Evolutionary conservation across 306 rosid genomes (phyloP).

Genomic region (Begonia fuchsioides): DNA sequence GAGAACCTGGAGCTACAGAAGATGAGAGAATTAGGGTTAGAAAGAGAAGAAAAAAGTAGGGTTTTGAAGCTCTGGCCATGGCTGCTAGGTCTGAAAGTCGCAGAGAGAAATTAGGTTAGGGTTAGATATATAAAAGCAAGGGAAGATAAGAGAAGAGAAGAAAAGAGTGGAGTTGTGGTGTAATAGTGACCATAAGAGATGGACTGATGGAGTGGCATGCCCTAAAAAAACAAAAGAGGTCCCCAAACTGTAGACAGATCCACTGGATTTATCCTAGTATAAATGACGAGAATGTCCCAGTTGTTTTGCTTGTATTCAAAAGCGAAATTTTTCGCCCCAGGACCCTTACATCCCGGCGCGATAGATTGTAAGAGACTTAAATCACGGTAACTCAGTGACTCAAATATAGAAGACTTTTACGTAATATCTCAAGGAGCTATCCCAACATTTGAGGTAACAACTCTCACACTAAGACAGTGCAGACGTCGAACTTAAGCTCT

Average conservation of each 20-base stretch:
- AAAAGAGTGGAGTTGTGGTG: neutral
- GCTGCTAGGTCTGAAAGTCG: neutral
- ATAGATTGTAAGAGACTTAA: no score
- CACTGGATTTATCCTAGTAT: no score
- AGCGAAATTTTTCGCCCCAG: no score
- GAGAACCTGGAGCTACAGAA: neutral
- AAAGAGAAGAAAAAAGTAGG: neutral
- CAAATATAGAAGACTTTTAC: no score
- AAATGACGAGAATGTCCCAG: no score
- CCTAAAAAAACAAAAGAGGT: neutral
- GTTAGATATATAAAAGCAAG: neutral
- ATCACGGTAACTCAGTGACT: no score
- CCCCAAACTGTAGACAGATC: neutral
- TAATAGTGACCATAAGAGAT: neutral
- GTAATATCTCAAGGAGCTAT: no score
- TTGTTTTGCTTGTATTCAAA: no score
- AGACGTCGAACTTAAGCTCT: no score
- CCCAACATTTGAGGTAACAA: no score
- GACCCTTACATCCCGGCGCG: no score
- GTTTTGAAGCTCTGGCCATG: slow-evolving; percentile 9
- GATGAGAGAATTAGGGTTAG: neutral
- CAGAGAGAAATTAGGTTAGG: neutral
- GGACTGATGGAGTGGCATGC: neutral
- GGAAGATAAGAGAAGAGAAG: neutral
- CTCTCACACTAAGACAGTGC: no score